Evolutionary conservation across 768 basidiomycete species (phyloP).

Genomic region (Stropharia rugosoannulata): DNA sequence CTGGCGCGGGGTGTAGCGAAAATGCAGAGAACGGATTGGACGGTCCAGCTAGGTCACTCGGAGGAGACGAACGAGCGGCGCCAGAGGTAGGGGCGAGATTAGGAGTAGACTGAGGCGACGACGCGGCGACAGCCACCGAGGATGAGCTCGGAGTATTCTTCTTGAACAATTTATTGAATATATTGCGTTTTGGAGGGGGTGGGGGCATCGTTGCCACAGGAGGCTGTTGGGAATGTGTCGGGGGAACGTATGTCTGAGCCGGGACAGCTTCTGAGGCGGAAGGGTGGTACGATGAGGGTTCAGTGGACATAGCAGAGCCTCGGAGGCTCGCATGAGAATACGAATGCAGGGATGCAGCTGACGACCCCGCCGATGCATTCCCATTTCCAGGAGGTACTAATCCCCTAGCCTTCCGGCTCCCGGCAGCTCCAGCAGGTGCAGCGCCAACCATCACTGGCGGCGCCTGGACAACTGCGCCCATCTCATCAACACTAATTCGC

Average conservation of each 20-base stretch:
- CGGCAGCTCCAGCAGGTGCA: conserved; percentile 12
- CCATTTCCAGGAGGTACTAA: conserved; percentile 18
- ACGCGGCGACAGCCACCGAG: background rate
- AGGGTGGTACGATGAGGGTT: background rate
- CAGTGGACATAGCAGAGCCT: background rate
- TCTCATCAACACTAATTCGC: conserved; percentile 30
- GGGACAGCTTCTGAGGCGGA: conserved; percentile 1
- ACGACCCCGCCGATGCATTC: conserved; percentile 24
- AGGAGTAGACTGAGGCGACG: background rate
- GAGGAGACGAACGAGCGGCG: too few relatives aligned
- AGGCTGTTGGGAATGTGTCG: conserved; percentile 20
- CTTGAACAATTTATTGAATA: conserved; percentile 76
- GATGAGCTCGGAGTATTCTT: conserved; percentile 25
- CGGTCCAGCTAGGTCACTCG: background rate
- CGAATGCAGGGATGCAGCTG: conserved; percentile 24
- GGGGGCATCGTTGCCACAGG: conserved; percentile 15
- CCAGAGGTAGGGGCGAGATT: too few relatives aligned
- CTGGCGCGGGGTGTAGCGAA: conserved; percentile 17
- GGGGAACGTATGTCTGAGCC: background rate
- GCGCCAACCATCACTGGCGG: conserved; percentile 8
- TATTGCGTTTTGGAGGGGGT: conserved; percentile 47
- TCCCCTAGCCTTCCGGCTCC: background rate
- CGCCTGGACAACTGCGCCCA: conserved; percentile 21
- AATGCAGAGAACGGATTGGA: conserved; percentile 15
- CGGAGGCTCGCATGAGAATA: conserved; percentile 10